Percentiles rank a stretch among this genome's conserved stretches.
Conservation (phyloP, 306 rosid species). For the Senna siamea region DNA sequence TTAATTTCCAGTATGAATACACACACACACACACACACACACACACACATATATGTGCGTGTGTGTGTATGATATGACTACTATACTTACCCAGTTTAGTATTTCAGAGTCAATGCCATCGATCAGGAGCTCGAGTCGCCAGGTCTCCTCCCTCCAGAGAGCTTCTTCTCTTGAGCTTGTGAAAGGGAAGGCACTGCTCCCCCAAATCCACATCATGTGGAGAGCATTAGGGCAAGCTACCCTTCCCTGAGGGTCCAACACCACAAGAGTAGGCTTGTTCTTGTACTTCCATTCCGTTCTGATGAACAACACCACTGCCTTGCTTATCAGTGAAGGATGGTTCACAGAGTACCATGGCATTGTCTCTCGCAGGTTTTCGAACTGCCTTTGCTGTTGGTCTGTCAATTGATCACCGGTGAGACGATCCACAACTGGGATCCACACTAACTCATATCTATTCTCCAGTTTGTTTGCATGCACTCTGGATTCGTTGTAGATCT, state of each 20-base stretch:
- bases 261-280: slow-evolving; percentile 68
- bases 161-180: slow-evolving; percentile 61
- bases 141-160: slow-evolving; percentile 67
- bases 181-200: slow-evolving; percentile 70
- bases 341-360: slow-evolving; percentile 66
- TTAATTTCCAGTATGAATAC: no score
- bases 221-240: slow-evolving; percentile 71
- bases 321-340: slow-evolving; percentile 56
- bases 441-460: slow-evolving; percentile 56
- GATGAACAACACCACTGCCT: slow-evolving; percentile 54
- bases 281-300: slow-evolving; percentile 61
- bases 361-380: slow-evolving; percentile 38
- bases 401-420: slow-evolving; percentile 37
- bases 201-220: slow-evolving; percentile 86
- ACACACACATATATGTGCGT: no score
- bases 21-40: no score
- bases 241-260: slow-evolving; percentile 64
- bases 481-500: slow-evolving; percentile 63
- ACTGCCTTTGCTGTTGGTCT: slow-evolving; percentile 43
- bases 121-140: slow-evolving; percentile 62
- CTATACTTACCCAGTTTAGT: slow-evolving; percentile 66
- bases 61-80: no score
- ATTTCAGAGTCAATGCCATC: slow-evolving; percentile 58
- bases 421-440: slow-evolving; percentile 61
- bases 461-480: slow-evolving; percentile 44